phyloP scores from a whole-genome alignment of 23 red algal genomes.

The Gracilariopsis chorda region DNA sequence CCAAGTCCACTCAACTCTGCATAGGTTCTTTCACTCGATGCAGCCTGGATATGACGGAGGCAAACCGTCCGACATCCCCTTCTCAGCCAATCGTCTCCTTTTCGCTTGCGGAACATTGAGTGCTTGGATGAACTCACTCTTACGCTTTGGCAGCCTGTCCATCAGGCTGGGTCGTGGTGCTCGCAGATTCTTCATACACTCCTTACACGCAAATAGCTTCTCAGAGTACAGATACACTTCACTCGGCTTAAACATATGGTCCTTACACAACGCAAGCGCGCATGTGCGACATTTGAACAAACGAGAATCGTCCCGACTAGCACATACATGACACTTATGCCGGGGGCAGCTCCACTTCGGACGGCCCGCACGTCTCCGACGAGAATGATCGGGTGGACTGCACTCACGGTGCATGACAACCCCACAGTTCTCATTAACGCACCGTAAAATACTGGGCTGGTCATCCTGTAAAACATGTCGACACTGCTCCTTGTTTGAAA shows the following conservation, averaged over 20 bases:
- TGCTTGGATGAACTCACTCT: not conserved
- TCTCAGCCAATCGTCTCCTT: not conserved
- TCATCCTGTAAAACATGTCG: not conserved
- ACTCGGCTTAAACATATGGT: slow-evolving; percentile 19
- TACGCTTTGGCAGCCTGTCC: not conserved
- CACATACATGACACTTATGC: slow-evolving; percentile 9
- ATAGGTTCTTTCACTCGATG: not conserved
- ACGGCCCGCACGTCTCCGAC: not conserved
- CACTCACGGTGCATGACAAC: slow-evolving; percentile 40
- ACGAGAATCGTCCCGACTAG: not conserved
- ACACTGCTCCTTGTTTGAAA: not conserved
- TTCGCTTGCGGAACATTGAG: not conserved
- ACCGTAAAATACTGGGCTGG: not conserved
- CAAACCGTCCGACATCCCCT: not conserved
- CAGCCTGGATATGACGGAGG: not conserved
- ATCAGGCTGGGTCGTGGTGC: not conserved
- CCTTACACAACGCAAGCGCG: slow-evolving; percentile 14
- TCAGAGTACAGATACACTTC: slow-evolving; percentile 30
- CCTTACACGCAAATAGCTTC: slow-evolving; percentile 1
- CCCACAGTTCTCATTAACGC: slow-evolving; percentile 7
- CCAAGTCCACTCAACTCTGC: not conserved
- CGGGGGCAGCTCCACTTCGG: slow-evolving; percentile 20
- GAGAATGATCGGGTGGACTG: not conserved
- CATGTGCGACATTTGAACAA: slow-evolving; percentile 42
- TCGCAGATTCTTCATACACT: slow-evolving; percentile 19